These are phyloP conservation scores for Talaromyces islandicus DNA, from an alignment of 2,329 filamentous ascomycete species.

Conservation along the genomic window DNA sequence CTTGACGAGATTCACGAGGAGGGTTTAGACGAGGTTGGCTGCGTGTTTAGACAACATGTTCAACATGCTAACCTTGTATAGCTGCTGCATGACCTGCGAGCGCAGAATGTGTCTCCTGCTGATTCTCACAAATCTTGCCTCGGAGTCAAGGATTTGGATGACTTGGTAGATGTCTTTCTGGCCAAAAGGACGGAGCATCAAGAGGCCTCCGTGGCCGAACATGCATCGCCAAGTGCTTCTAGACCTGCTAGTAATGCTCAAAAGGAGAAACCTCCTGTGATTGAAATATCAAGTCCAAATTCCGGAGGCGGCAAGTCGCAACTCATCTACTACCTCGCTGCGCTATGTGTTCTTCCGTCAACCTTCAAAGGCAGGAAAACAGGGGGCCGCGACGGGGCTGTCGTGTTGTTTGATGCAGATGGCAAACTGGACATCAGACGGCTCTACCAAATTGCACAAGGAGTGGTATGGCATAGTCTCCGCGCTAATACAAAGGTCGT, in stretches of 20 bases:
- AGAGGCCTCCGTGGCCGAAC: neutral
- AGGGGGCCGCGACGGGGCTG: conserved; percentile 43
- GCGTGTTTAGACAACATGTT: neutral
- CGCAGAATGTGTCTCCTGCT: conserved; percentile 18
- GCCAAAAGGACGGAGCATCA: neutral
- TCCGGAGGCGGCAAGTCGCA: conserved; percentile 54
- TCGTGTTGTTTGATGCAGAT: conserved; percentile 54
- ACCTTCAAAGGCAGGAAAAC: conserved; percentile 24
- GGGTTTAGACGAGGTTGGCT: conserved; percentile 41
- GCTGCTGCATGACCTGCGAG: conserved; percentile 25
- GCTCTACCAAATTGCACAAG: conserved; percentile 30
- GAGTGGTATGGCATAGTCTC: conserved; percentile 19
- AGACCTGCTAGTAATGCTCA: neutral
- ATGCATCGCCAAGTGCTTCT: neutral
- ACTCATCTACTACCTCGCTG: conserved; percentile 52
- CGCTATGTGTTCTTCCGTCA: conserved; percentile 46
- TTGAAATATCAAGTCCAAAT: conserved; percentile 50
- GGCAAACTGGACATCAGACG: conserved; percentile 47
- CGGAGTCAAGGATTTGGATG: conserved; percentile 44
- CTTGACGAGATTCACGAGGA: conserved; percentile 47
- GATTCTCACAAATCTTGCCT: conserved; percentile 22
- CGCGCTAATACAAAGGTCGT: conserved; percentile 1
- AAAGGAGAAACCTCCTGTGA: conserved; percentile 27
- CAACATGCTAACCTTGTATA: conserved; percentile 9
- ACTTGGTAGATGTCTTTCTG: conserved; percentile 33